Percentiles rank a stretch among this genome's conserved stretches.
These are phyloP conservation scores for Pythium guiyangense DNA, from an alignment of 352 stramenopile species.

Conservation along the genomic window DNA sequence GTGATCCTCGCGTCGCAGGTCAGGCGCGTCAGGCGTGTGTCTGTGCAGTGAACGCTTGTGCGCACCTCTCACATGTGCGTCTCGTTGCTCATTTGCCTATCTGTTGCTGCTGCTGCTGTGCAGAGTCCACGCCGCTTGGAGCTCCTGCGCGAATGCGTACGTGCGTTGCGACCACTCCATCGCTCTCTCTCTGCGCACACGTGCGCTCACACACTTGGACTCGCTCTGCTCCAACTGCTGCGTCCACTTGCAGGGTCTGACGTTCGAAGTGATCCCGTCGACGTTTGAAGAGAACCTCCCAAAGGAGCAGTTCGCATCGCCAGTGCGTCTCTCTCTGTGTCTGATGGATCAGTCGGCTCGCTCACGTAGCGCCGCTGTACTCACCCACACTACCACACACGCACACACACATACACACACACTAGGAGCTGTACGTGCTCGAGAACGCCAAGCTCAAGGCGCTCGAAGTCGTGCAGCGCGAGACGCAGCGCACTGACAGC, in stretches of 20 bases:
- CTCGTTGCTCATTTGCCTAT: not conserved
- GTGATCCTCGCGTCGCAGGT: conserved; percentile 75
- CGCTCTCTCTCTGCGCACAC: not conserved
- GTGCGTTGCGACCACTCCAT: not conserved
- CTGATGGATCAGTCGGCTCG: not conserved
- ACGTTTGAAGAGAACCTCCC: conserved; percentile 81
- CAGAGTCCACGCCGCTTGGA: conserved; percentile 74
- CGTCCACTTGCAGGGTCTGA: conserved; percentile 36
- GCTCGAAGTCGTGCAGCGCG: conserved; percentile 57
- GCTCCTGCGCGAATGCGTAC: conserved; percentile 65
- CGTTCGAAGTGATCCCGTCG: conserved; percentile 74
- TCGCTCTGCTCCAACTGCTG: not conserved
- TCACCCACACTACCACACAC: not conserved
- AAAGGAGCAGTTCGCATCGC: conserved; percentile 60
- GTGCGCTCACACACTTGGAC: not conserved
- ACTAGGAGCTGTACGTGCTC: conserved; percentile 61
- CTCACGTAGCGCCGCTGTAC: not conserved
- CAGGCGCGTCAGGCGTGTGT: not conserved
- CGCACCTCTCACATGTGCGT: not conserved
- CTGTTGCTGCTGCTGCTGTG: not conserved
- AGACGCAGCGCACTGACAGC: conserved; percentile 9
- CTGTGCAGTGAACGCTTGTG: too few relatives aligned
- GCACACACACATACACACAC: not conserved
- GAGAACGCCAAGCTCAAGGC: conserved; percentile 81
- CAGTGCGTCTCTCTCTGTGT: conserved; percentile 21